Conservation (phyloP, 2,329 filamentous ascomycete species). For the Colletotrichum noveboracense region DNA sequence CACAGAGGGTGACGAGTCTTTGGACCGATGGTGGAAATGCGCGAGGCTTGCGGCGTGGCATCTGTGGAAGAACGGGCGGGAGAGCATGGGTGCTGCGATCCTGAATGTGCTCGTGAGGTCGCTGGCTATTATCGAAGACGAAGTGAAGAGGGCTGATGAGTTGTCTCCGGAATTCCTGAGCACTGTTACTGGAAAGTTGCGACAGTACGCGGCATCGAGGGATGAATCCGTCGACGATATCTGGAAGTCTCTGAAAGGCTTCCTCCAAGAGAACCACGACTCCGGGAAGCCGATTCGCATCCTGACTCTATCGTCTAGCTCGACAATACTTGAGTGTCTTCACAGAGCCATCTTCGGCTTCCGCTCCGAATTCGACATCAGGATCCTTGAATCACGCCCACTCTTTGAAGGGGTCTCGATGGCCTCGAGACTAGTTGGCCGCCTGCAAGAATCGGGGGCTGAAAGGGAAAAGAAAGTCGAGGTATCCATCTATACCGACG, state of each 20-base stretch:
- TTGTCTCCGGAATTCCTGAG: conserved; percentile 18
- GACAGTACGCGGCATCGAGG: conserved; percentile 23
- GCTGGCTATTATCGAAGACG: conserved; percentile 44
- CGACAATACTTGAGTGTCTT: conserved; percentile 60
- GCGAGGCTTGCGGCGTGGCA: conserved; percentile 66
- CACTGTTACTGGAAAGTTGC: conserved; percentile 15
- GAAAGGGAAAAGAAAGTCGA: conserved; percentile 29
- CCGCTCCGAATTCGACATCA: conserved; percentile 53
- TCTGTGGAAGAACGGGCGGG: conserved; percentile 68
- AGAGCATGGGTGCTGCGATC: conserved; percentile 69
- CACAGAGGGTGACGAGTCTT: conserved; percentile 13
- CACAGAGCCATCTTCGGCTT: conserved; percentile 40
- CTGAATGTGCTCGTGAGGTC: conserved; percentile 52
- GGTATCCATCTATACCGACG: conserved; percentile 63
- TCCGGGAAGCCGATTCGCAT: conserved; percentile 44
- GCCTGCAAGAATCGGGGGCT: conserved; percentile 26
- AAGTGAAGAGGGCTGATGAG: conserved; percentile 27
- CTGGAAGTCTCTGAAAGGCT: conserved; percentile 36
- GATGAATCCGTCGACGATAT: conserved; percentile 35
- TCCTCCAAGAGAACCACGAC: conserved; percentile 31
- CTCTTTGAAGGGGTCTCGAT: conserved; percentile 68
- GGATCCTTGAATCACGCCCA: conserved; percentile 70
- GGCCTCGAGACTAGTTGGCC: conserved; percentile 45
- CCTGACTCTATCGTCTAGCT: conserved; percentile 67
- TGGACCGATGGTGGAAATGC: conserved; percentile 59